Percentiles rank a stretch among this genome's conserved stretches.
Evolutionary conservation across 2,329 filamentous ascomycete genomes (phyloP).

Genomic region (Periconia digitata): DNA sequence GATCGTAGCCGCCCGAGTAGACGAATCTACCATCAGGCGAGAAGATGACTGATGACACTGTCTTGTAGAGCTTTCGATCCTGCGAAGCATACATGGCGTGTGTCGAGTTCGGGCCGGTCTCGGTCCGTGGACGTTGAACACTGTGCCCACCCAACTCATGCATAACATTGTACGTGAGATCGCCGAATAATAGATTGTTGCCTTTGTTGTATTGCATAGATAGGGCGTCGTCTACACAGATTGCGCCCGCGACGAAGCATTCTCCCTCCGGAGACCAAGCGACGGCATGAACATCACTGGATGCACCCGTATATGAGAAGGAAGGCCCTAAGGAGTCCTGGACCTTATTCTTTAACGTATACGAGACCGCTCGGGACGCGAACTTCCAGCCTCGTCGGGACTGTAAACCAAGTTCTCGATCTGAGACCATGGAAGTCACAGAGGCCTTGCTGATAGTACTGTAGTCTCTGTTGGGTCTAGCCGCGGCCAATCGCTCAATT

Average conservation of each 20-base stretch:
- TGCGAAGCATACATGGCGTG: slow-evolving; percentile 52
- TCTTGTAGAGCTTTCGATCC: slow-evolving; percentile 58
- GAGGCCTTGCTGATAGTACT: slow-evolving; percentile 19
- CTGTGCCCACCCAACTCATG: slow-evolving; percentile 59
- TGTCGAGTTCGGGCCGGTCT: slow-evolving; percentile 45
- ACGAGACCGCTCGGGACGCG: slow-evolving; percentile 22
- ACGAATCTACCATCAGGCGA: slow-evolving; percentile 48
- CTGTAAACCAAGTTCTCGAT: slow-evolving; percentile 36
- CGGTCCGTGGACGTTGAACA: slow-evolving; percentile 43
- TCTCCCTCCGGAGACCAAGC: slow-evolving; percentile 59
- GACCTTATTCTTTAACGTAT: slow-evolving; percentile 30
- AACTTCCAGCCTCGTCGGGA: slow-evolving; percentile 29
- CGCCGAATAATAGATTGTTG: slow-evolving; percentile 59
- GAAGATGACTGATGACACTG: slow-evolving; percentile 59
- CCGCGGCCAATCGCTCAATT: slow-evolving; percentile 30
- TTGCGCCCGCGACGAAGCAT: slow-evolving; percentile 59
- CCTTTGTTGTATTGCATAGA: slow-evolving; percentile 63
- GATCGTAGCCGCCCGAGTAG: slow-evolving; percentile 59
- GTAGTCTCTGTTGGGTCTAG: slow-evolving; percentile 14
- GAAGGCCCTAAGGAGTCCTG: slow-evolving; percentile 47
- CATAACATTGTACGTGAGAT: slow-evolving; percentile 45
- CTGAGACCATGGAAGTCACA: slow-evolving; percentile 25
- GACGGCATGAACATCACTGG: slow-evolving; percentile 58
- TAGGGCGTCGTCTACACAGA: slow-evolving; percentile 56
- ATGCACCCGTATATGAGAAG: slow-evolving; percentile 58